Conservation (phyloP, 1,284 basidiomycete species). For the Wallemia mellicola region DNA sequence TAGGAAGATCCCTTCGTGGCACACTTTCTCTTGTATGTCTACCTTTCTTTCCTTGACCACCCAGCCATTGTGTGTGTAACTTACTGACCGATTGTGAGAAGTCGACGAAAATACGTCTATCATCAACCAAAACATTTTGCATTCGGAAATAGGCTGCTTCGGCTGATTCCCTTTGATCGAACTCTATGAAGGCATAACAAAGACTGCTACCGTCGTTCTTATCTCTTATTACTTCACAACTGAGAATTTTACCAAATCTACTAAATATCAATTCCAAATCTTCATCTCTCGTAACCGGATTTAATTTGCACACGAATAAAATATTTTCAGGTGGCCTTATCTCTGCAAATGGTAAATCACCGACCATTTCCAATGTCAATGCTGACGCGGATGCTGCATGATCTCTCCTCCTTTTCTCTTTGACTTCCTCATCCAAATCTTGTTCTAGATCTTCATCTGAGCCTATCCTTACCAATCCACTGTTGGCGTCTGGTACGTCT, state of each 20-base stretch:
- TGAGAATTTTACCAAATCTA: constrained; percentile 77
- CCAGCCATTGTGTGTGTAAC: constrained; percentile 19
- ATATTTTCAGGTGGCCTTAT: constrained; percentile 95
- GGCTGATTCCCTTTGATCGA: constrained; percentile 67
- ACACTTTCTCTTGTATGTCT: constrained; percentile 11
- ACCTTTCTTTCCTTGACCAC: constrained; percentile 8
- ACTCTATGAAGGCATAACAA: constrained; percentile 97
- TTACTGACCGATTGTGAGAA: constrained; percentile 67
- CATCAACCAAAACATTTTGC: constrained; percentile 98
- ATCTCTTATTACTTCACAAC: constrained; percentile 87
- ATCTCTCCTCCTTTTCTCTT: constrained; percentile 42
- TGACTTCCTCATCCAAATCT: constrained; percentile 39
- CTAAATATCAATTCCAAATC: constrained; percentile 94
- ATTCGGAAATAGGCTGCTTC: constrained; percentile 99
- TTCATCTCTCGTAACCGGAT: constrained; percentile 77
- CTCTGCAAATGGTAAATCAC: constrained; percentile 90
- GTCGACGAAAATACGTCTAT: constrained; percentile 93
- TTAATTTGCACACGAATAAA: constrained; percentile 93
- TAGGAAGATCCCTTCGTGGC: constrained; percentile 8
- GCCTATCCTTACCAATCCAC: constrained; percentile 37
- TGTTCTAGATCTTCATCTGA: constrained; percentile 53
- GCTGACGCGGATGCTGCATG: constrained; percentile 74
- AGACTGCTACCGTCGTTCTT: constrained; percentile 83
- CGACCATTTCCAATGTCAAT: constrained; percentile 94
- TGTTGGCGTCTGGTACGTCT: constrained; percentile 38